Percentiles rank a stretch among this genome's conserved stretches.
These are phyloP conservation scores for Boletus sensibilis DNA, from an alignment of 768 basidiomycete species.

Conservation along the genomic window DNA sequence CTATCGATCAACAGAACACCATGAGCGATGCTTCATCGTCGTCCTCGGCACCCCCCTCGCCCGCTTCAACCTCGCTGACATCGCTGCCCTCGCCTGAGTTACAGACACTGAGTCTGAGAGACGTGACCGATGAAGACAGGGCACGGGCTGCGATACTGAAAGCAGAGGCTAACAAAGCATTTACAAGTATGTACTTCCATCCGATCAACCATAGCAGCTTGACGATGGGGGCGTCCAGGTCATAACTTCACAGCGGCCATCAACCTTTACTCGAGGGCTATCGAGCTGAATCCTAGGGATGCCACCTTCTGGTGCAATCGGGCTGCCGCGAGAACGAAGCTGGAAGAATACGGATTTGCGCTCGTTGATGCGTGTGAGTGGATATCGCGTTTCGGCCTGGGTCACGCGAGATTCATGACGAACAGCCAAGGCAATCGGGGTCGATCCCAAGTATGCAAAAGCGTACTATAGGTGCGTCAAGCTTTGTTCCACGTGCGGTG, in stretches of 20 bases:
- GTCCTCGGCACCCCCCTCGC: slow-evolving; percentile 40
- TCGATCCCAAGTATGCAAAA: slow-evolving; percentile 90
- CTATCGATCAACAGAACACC: slow-evolving; percentile 3
- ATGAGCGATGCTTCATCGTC: slow-evolving; percentile 27
- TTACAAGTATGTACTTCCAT: slow-evolving; percentile 47
- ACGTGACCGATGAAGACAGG: slow-evolving; percentile 70
- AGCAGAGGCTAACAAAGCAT: slow-evolving; percentile 85
- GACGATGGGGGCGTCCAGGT: slow-evolving; percentile 34
- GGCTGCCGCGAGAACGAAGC: slow-evolving; percentile 86
- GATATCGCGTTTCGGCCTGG: not conserved
- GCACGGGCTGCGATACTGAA: slow-evolving; percentile 72
- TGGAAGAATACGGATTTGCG: slow-evolving; percentile 94
- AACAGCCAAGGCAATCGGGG: slow-evolving; percentile 76
- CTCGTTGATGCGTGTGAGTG: slow-evolving; percentile 80
- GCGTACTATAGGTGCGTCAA: slow-evolving; percentile 73
- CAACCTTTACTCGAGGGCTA: slow-evolving; percentile 77
- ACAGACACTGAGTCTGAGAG: slow-evolving; percentile 47
- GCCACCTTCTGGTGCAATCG: slow-evolving; percentile 93
- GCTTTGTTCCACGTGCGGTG: not conserved
- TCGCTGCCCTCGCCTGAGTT: slow-evolving; percentile 61
- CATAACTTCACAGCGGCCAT: slow-evolving; percentile 80
- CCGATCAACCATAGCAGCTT: not conserved
- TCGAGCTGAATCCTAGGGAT: slow-evolving; percentile 85
- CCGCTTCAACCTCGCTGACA: slow-evolving; percentile 52
- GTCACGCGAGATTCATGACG: slow-evolving; percentile 18